Percentiles rank a stretch among this genome's conserved stretches.
Conservation (phyloP, 176 grass and related monocot species). For the Bothriochloa decipiens region DNA sequence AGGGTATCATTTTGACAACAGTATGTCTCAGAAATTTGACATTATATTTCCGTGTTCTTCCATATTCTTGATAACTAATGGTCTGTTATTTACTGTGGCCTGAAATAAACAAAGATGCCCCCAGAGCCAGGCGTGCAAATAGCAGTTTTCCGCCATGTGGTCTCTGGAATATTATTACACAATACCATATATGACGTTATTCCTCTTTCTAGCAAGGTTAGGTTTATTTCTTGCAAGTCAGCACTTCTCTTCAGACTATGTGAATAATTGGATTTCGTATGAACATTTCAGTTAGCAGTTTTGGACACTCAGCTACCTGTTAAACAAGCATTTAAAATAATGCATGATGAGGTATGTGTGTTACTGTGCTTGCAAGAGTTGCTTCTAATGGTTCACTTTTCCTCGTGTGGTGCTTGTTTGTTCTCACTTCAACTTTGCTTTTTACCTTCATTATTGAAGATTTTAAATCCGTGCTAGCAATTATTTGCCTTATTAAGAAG, state of each 20-base stretch:
- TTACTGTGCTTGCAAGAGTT: conserved; percentile 19
- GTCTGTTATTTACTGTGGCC: neutral
- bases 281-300: conserved; percentile 58
- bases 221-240: conserved; percentile 40
- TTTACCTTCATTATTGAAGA: conserved; percentile 5
- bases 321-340: conserved; percentile 76
- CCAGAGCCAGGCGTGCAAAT: conserved; percentile 49
- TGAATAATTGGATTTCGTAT: conserved; percentile 29
- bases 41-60: conserved; percentile 11
- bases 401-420: conserved; percentile 22
- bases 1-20: conserved; percentile 56
- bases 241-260: conserved; percentile 24
- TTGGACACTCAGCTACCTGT: conserved; percentile 65
- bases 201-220: conserved; percentile 70
- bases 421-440: conserved; percentile 4
- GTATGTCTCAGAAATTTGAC: conserved; percentile 53
- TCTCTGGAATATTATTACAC: conserved; percentile 56
- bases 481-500: neutral
- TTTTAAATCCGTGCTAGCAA: conserved; percentile 2
- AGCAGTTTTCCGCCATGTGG: conserved; percentile 50
- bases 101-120: conserved; percentile 49
- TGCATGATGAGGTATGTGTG: conserved; percentile 65
- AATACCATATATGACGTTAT: conserved; percentile 71
- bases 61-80: conserved; percentile 31
- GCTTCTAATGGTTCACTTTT: neutral